These are phyloP conservation scores for Daldinia concentrica DNA, from an alignment of 495 filamentous ascomycete genomes.

Conservation along the genomic window DNA sequence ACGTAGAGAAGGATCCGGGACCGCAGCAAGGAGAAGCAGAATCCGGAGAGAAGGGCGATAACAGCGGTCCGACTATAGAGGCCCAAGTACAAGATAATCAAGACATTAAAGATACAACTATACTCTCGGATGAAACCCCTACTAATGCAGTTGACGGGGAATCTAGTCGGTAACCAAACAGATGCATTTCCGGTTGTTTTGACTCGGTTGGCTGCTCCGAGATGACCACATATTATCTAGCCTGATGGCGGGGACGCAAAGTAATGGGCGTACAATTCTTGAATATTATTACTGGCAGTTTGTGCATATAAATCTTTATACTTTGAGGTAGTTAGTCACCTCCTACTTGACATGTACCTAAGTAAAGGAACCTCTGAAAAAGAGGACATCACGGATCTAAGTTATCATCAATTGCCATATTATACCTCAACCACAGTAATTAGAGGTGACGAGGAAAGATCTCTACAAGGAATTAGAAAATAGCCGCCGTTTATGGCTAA, in stretches of 20 bases:
- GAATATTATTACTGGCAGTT: no score
- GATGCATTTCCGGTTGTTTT: not conserved
- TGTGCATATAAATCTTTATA: no score
- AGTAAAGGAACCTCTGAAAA: no score
- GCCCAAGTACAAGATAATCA: not conserved
- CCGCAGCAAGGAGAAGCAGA: not conserved
- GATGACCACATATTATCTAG: no score
- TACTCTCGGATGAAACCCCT: not conserved
- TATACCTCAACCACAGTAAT: no score
- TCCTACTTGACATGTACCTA: no score
- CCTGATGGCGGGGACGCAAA: no score
- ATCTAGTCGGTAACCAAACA: not conserved
- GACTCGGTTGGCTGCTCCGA: not conserved
- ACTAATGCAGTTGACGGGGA: not conserved
- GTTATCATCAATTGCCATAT: no score
- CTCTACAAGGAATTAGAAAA: not conserved
- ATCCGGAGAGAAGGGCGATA: not conserved
- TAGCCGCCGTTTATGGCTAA: not conserved
- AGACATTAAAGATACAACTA: not conserved
- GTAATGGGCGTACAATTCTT: no score
- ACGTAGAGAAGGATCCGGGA: not conserved
- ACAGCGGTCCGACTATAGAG: not conserved
- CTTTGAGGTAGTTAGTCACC: no score
- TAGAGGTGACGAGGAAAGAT: no score
- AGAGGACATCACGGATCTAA: no score